A percentile compares a stretch with the other conserved stretches of the same genome.
phyloP scores from a whole-genome alignment of 331 rosid species.

The Telfairia occidentalis region DNA sequence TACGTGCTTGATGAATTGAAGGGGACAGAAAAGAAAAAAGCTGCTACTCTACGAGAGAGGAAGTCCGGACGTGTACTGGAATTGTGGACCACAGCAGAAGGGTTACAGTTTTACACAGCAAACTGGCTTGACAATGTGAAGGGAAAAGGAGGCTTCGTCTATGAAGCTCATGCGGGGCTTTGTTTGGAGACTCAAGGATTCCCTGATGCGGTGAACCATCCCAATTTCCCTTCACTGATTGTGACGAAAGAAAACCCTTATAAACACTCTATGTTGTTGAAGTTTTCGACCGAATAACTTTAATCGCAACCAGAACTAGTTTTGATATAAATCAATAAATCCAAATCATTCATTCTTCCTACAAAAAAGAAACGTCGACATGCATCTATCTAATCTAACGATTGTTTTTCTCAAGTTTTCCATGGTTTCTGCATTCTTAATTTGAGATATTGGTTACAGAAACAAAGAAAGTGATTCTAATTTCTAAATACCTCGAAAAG shows the following conservation, averaged over 20 bases:
- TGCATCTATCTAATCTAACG: background rate
- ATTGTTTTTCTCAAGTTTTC: background rate
- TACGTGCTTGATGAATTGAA: background rate
- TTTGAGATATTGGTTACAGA: background rate
- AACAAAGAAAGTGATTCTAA: background rate
- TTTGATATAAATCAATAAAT: background rate
- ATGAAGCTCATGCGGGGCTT: slow-evolving; percentile 6
- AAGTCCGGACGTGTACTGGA: slow-evolving; percentile 12
- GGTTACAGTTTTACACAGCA: slow-evolving; percentile 6
- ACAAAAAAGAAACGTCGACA: no score
- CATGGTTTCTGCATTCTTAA: background rate
- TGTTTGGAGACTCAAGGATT: slow-evolving; percentile 17
- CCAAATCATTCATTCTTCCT: background rate
- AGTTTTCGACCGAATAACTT: background rate
- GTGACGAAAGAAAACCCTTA: slow-evolving; percentile 15
- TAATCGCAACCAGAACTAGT: background rate
- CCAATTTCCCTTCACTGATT: slow-evolving; percentile 9
- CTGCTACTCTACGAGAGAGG: background rate
- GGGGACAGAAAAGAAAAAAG: background rate
- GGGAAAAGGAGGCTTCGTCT: slow-evolving; percentile 12
- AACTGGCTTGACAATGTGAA: slow-evolving; percentile 3
- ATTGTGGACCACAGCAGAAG: slow-evolving; percentile 10
- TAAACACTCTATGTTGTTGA: slow-evolving; percentile 1
- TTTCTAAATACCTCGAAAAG: slow-evolving; percentile 54
- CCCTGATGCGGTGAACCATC: slow-evolving; percentile 9